These are phyloP conservation scores for Gastroboletus turbinatus DNA, from an alignment of 1,284 basidiomycete genomes.

Conservation along the genomic window DNA sequence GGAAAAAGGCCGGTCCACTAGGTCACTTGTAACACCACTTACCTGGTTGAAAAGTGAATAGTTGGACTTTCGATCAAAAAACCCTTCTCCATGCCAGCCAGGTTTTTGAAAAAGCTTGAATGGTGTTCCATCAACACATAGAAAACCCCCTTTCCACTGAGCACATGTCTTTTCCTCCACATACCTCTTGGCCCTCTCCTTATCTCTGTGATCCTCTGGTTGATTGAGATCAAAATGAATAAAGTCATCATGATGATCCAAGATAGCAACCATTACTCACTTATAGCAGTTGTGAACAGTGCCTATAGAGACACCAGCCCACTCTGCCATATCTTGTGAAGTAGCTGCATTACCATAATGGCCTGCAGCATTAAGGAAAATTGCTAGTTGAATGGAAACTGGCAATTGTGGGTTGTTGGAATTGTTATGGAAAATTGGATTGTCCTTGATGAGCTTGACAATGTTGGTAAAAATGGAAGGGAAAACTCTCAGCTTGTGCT, in stretches of 20 bases:
- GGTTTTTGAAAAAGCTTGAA: conserved; percentile 23
- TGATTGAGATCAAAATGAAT: conserved; percentile 10
- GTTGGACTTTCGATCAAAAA: conserved; percentile 6
- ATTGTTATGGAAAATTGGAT: background rate
- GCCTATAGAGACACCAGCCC: too few relatives aligned
- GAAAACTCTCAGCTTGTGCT: background rate
- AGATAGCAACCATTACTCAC: too few relatives aligned
- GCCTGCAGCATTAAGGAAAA: too few relatives aligned
- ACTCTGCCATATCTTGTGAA: too few relatives aligned
- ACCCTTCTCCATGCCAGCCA: background rate
- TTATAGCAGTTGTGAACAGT: too few relatives aligned
- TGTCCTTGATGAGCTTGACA: too few relatives aligned
- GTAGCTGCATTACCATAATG: too few relatives aligned
- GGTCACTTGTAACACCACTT: too few relatives aligned
- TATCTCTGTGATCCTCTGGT: background rate
- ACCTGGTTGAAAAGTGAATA: conserved; percentile 18
- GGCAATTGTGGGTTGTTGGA: too few relatives aligned
- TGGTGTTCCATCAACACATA: conserved; percentile 11
- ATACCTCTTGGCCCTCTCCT: background rate
- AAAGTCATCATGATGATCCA: background rate
- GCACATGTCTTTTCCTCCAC: background rate
- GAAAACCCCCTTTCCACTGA: conserved; percentile 4
- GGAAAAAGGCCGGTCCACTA: too few relatives aligned
- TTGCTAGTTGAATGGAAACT: too few relatives aligned
- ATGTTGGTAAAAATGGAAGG: too few relatives aligned